phyloP scores from a whole-genome alignment of 2,329 filamentous ascomycete species.

The Aspergillus sergii region DNA sequence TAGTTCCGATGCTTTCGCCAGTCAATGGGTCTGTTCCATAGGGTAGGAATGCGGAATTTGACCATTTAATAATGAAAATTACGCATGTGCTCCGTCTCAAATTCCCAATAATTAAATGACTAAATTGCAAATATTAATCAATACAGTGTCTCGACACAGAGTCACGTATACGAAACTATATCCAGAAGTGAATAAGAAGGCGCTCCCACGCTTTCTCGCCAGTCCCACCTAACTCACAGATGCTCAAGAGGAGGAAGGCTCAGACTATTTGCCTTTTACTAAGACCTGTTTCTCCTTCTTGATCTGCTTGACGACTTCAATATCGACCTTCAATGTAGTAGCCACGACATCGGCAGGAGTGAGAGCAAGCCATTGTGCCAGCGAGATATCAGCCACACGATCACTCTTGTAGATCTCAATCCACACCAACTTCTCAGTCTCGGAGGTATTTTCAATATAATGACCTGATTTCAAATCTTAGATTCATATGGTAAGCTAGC shows the following conservation, averaged over 20 bases:
- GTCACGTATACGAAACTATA: neutral
- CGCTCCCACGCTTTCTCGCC: neutral
- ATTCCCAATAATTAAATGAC: neutral
- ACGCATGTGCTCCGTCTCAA: no score
- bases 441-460: slow-evolving; percentile 70
- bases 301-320: slow-evolving; percentile 14
- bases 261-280: neutral
- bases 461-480: slow-evolving; percentile 52
- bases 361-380: slow-evolving; percentile 70
- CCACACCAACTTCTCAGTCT: slow-evolving; percentile 64
- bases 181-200: neutral
- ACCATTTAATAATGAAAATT: no score
- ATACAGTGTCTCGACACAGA: neutral
- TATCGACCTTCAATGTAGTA: slow-evolving; percentile 13
- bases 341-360: slow-evolving; percentile 50
- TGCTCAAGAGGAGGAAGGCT: neutral
- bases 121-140: neutral
- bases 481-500: neutral
- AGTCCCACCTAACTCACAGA: neutral
- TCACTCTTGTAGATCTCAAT: slow-evolving; percentile 72
- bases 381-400: slow-evolving; percentile 65
- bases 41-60: no score
- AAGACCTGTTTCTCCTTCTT: slow-evolving; percentile 16
- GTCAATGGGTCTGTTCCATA: neutral
- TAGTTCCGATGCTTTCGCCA: neutral